phyloP scores from a whole-genome alignment of 441 rosid species.

The Erodium trifolium region DNA sequence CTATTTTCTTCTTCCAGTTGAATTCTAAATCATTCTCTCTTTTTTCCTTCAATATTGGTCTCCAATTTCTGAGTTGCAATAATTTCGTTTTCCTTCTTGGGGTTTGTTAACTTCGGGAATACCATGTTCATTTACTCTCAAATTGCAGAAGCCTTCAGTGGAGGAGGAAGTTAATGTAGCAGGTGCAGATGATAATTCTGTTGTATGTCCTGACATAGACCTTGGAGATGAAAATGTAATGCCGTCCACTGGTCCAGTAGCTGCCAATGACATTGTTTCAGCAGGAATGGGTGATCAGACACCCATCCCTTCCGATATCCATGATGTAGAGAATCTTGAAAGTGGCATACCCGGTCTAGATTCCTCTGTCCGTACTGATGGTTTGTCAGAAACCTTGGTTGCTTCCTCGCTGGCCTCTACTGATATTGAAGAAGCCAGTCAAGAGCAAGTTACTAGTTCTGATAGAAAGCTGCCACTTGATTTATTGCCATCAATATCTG shows the following conservation, averaged over 20 bases:
- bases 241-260: constrained; percentile 32
- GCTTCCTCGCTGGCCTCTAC: constrained; percentile 52
- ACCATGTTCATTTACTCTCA: constrained; percentile 21
- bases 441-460: constrained; percentile 49
- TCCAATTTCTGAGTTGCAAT: not conserved
- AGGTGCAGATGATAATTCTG: constrained; percentile 22
- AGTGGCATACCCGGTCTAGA: constrained; percentile 84
- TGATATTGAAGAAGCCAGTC: constrained; percentile 57
- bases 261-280: constrained; percentile 37
- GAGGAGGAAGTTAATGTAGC: constrained; percentile 40
- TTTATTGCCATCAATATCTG: constrained; percentile 51
- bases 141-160: constrained; percentile 35
- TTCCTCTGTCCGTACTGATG: constrained; percentile 51
- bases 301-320: constrained; percentile 37
- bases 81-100: not conserved
- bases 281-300: constrained; percentile 34
- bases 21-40: constrained; percentile 10
- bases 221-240: constrained; percentile 43
- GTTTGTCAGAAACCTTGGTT: constrained; percentile 47
- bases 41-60: not conserved
- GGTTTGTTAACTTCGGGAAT: not conserved
- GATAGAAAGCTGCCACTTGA: constrained; percentile 45
- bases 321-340: constrained; percentile 41
- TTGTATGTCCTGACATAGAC: constrained; percentile 29
- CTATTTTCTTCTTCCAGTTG: constrained; percentile 10